Evolutionary conservation across 495 filamentous ascomycete species (phyloP), one percentile per base, ranked within the genome.

Genomic region (Acidomyces sp.): DNA sequence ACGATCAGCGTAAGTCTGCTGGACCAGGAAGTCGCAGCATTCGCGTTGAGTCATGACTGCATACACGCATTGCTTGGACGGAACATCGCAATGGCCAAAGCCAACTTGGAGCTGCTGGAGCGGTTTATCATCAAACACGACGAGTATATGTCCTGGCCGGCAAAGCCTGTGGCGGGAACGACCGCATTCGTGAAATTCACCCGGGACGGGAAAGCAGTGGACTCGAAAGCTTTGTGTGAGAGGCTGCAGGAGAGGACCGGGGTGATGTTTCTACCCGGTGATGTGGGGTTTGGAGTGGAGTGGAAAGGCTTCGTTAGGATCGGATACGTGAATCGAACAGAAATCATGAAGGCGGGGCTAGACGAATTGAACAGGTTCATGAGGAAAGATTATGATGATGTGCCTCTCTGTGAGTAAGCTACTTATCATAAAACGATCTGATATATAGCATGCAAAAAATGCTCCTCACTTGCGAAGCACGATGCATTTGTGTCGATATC

Each of bases 1-100:
- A 83, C 78, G 9, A 93, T 92, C 49, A 82, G 79, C 19, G 84
- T 93, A 0, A 78, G 75, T 26, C 79, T 83, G 58, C 62, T 93
- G 12, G 85, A 88, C 57, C 84, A 93, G 53, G 70, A 72, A 25
- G 67, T 93, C 11, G 86, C 86, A 6, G 68, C 74, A 32, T 86
- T 75, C 48, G 84, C 87, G 0, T 63, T 92, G 3, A 69, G 69
- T 7, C 59, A 61, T 10, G 55, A 66, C 10, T 78, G 81, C 10
- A 64, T 85, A n/a, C 70, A 80, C 17, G 63, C 65, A 15, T 62
- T 95, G 12, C 58, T 93, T 17, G 55, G 55, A 12, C 66, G 85
- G 0, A 93, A 93, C 51, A 57, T 82, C 34, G 63, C 68, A 24
- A 66, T 93, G 2, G 85, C 80, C 9, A 72, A 67, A 44, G 74